Conservation (phyloP, 495 filamentous ascomycete species). For the Penicillium mononematosum region DNA sequence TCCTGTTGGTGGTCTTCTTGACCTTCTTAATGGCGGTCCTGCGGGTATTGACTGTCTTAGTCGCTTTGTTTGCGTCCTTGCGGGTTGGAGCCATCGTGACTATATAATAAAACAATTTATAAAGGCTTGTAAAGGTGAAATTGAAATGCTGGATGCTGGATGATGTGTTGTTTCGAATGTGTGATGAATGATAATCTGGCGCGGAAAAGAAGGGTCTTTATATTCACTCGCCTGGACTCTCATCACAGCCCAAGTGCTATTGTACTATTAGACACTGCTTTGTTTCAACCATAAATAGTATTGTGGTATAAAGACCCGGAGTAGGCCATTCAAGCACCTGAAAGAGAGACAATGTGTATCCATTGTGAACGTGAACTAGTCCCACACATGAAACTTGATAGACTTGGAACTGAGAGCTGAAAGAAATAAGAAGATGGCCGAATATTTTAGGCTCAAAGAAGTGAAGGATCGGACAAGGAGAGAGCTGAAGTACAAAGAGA, state of each 20-base stretch:
- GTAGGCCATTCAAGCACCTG: not conserved
- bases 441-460: not conserved
- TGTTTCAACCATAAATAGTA: not conserved
- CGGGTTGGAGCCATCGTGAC: not conserved
- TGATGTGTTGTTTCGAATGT: not conserved
- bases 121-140: not conserved
- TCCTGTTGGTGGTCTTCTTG: not conserved
- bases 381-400: not conserved
- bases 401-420: not conserved
- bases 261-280: not conserved
- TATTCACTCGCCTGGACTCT: not conserved
- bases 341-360: not conserved
- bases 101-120: not conserved
- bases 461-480: not conserved
- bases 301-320: not conserved
- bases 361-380: not conserved
- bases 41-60: not conserved
- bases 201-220: not conserved
- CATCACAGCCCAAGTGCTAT: not conserved
- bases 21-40: not conserved
- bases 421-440: not conserved
- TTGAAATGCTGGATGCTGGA: not conserved
- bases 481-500: not conserved
- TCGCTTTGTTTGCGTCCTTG: not conserved
- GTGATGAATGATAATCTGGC: not conserved